Conservation (phyloP, 2,329 filamentous ascomycete species). For the Daldinia sp. region DNA sequence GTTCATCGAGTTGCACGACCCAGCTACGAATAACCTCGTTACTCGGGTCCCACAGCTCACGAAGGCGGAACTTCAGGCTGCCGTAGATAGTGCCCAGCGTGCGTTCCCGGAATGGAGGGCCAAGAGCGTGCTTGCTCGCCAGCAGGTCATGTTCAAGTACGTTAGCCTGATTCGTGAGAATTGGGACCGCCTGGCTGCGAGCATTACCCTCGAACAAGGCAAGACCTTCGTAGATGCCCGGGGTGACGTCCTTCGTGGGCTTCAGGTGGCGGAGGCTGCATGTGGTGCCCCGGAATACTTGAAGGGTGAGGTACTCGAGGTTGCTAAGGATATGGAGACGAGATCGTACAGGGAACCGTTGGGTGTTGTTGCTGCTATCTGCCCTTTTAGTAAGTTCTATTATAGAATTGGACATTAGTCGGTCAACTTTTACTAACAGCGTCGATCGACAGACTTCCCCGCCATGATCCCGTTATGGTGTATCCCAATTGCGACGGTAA, state of each 20-base stretch:
- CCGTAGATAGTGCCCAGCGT: slow-evolving; percentile 77
- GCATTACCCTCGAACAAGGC: slow-evolving; percentile 87
- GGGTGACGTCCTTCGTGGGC: slow-evolving; percentile 81
- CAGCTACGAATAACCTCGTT: slow-evolving; percentile 85
- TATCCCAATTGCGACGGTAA: slow-evolving; percentile 84
- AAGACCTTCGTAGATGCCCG: slow-evolving; percentile 86
- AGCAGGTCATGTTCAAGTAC: slow-evolving; percentile 90
- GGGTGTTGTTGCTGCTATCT: slow-evolving; percentile 83
- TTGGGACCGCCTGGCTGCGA: slow-evolving; percentile 84
- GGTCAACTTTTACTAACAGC: slow-evolving; percentile 17
- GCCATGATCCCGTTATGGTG: slow-evolving; percentile 95
- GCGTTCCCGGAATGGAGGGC: slow-evolving; percentile 78
- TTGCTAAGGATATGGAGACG: slow-evolving; percentile 91
- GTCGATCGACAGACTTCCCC: slow-evolving; percentile 72
- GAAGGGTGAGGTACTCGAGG: slow-evolving; percentile 84
- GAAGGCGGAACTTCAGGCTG: slow-evolving; percentile 76
- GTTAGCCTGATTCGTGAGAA: slow-evolving; percentile 81
- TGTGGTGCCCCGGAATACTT: slow-evolving; percentile 82
- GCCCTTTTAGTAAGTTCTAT: slow-evolving; percentile 76
- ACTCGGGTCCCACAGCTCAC: slow-evolving; percentile 86
- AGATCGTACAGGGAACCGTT: slow-evolving; percentile 82
- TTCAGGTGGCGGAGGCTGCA: slow-evolving; percentile 86
- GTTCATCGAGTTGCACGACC: slow-evolving; percentile 83
- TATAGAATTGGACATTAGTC: not conserved
- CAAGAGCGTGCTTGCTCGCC: slow-evolving; percentile 75